Evolutionary conservation across 768 basidiomycete species (phyloP).

Genomic region (Crepidotus variabilis): DNA sequence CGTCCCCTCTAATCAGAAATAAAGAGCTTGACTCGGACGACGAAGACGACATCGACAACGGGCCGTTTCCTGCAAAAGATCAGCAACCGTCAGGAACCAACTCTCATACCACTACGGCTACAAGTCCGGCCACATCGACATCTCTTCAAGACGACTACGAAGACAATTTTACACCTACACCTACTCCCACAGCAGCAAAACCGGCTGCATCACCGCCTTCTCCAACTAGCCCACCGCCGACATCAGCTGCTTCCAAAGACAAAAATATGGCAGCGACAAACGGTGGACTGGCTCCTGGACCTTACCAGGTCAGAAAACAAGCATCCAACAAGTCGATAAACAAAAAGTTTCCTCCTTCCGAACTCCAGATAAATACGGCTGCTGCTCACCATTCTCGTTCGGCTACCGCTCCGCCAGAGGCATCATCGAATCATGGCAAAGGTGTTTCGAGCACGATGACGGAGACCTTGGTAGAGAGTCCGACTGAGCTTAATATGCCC

Average conservation of each 20-base stretch:
- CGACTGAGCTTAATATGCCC: constrained; percentile 32
- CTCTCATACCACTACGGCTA: constrained; percentile 3
- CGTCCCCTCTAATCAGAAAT: constrained; percentile 32
- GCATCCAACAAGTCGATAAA: constrained; percentile 34
- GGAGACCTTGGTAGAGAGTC: constrained; percentile 42
- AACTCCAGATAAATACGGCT: constrained; percentile 10
- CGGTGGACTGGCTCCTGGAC: constrained; percentile 17
- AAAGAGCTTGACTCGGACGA: constrained; percentile 23
- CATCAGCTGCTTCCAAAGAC: not conserved
- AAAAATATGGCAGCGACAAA: constrained; percentile 11
- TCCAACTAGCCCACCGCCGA: constrained; percentile 8
- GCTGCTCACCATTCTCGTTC: constrained; percentile 21
- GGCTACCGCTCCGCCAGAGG: constrained; percentile 23
- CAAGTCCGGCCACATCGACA: not conserved
- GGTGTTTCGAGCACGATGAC: constrained; percentile 15
- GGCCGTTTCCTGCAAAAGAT: not conserved
- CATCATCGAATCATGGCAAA: constrained; percentile 7
- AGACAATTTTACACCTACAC: constrained; percentile 16
- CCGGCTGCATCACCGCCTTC: constrained; percentile 4
- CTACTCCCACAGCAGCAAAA: constrained; percentile 9
- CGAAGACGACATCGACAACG: constrained; percentile 9
- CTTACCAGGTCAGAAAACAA: constrained; percentile 27
- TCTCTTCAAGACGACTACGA: constrained; percentile 14
- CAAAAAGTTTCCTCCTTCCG: constrained; percentile 21
- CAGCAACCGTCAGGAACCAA: not conserved